phyloP scores from a whole-genome alignment of 1,284 basidiomycete genomes.

The Malassezia equina region DNA sequence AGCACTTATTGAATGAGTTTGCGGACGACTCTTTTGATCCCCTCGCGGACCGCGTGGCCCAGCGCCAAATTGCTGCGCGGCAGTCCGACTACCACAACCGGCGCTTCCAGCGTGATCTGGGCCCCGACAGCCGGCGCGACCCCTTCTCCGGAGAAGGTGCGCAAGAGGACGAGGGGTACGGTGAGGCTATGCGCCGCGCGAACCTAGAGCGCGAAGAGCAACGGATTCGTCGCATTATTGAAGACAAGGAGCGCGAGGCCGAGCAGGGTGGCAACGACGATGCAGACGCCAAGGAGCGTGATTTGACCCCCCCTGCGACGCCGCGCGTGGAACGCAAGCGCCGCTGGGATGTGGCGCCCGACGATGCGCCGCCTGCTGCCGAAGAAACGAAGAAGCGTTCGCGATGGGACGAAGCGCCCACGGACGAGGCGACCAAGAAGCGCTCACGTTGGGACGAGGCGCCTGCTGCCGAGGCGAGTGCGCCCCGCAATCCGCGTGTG shows the following conservation, averaged over 20 bases:
- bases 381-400: constrained; percentile 64
- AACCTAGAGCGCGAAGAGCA: constrained; percentile 87
- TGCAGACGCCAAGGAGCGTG: constrained; percentile 1
- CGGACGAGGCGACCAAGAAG: constrained; percentile 57
- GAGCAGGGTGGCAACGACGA: constrained; percentile 55
- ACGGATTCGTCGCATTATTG: constrained; percentile 70
- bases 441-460: constrained; percentile 96
- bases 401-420: constrained; percentile 76
- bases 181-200: constrained; percentile 86
- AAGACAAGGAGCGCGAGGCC: constrained; percentile 65
- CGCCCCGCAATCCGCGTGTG: constrained; percentile 68
- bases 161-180: constrained; percentile 69
- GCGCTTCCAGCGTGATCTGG: constrained; percentile 56
- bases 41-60: constrained; percentile 80
- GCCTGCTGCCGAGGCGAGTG: constrained; percentile 39
- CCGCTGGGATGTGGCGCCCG: constrained; percentile 65
- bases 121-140: constrained; percentile 25
- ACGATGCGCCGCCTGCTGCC: constrained; percentile 53
- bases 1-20: constrained; percentile 89
- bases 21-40: constrained; percentile 81
- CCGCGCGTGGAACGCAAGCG: constrained; percentile 66
- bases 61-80: constrained; percentile 82
- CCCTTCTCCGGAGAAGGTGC: constrained; percentile 53
- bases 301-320: constrained; percentile 47
- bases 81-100: constrained; percentile 93